phyloP scores from a whole-genome alignment of 2,329 filamentous ascomycete genomes.

The Claviceps monticola region DNA sequence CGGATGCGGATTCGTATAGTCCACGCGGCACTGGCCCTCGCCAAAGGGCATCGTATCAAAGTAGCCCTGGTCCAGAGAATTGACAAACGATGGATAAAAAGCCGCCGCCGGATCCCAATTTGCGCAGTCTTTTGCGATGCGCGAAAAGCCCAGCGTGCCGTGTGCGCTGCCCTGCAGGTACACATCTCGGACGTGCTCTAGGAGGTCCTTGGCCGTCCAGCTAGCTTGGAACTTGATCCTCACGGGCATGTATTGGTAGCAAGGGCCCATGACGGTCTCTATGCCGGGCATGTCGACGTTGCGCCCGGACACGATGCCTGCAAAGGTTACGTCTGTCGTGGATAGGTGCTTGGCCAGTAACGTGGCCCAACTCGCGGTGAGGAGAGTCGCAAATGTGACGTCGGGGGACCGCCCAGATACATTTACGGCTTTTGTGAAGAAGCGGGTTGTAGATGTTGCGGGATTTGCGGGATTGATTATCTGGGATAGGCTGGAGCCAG shows the following conservation, averaged over 20 bases:
- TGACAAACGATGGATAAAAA: constrained; percentile 16
- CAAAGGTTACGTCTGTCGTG: constrained; percentile 13
- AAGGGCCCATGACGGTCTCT: constrained; percentile 15
- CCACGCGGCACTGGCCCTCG: constrained; percentile 13
- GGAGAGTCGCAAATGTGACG: constrained; percentile 14
- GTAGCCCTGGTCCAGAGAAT: constrained; percentile 16
- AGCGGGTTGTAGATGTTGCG: constrained; percentile 8
- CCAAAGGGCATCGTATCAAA: constrained; percentile 16
- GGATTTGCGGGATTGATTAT: constrained; percentile 9
- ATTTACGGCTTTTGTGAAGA: constrained; percentile 15
- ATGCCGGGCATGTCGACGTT: constrained; percentile 10
- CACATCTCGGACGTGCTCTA: constrained; percentile 12
- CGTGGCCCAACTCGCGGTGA: constrained; percentile 16
- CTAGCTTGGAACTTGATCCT: constrained; percentile 12
- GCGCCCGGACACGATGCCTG: constrained; percentile 15
- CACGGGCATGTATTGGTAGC: constrained; percentile 17
- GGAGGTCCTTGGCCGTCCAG: constrained; percentile 12
- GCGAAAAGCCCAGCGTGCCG: constrained; percentile 13
- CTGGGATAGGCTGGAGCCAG: constrained; percentile 35
- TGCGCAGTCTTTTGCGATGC: constrained; percentile 10
- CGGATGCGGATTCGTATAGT: constrained; percentile 14
- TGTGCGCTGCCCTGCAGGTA: constrained; percentile 12
- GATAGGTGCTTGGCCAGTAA: constrained; percentile 11
- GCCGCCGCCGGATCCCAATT: constrained; percentile 7
- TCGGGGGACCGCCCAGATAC: constrained; percentile 12